Percentiles rank a stretch among this genome's conserved stretches.
Conservation (phyloP, 176 grass and related monocot genomes). For the Chrysopogon serrulatus region DNA sequence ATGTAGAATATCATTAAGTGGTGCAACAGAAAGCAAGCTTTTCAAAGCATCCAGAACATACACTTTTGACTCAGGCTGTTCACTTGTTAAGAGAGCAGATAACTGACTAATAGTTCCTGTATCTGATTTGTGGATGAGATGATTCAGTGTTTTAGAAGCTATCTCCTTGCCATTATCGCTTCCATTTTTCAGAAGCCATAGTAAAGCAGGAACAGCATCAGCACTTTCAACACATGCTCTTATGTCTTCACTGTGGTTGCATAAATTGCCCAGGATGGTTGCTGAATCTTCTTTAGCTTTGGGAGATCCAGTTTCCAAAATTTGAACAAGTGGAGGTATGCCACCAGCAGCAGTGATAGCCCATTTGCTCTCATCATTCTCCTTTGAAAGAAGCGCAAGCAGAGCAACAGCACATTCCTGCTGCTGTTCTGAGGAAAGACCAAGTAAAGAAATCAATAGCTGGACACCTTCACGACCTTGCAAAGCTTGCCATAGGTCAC, state of each 20-base stretch:
- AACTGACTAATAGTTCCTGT: slow-evolving; percentile 97
- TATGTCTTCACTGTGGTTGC: slow-evolving; percentile 99
- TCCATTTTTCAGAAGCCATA: slow-evolving; percentile 99
- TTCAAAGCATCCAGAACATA: slow-evolving; percentile 95
- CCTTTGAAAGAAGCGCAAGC: slow-evolving; percentile 88
- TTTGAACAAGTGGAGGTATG: slow-evolving; percentile 99
- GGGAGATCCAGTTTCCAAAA: slow-evolving; percentile 92
- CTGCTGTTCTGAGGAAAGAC: slow-evolving; percentile 98
- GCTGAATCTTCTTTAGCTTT: slow-evolving; percentile 99
- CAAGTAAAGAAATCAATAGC: slow-evolving; percentile 95
- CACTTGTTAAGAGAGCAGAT: slow-evolving; percentile 92
- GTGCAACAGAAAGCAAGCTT: slow-evolving; percentile 97
- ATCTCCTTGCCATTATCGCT: slow-evolving; percentile 99
- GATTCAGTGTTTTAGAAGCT: slow-evolving; percentile 97
- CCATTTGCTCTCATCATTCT: slow-evolving; percentile 99
- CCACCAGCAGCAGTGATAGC: slow-evolving; percentile 99
- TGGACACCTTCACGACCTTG: slow-evolving; percentile 99
- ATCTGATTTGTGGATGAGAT: slow-evolving; percentile 98
- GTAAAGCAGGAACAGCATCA: slow-evolving; percentile 97
- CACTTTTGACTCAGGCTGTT: slow-evolving; percentile 95
- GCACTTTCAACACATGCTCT: slow-evolving; percentile 98
- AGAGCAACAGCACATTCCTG: slow-evolving; percentile 99
- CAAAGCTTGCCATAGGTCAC: slow-evolving; percentile 92
- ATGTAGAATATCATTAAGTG: slow-evolving; percentile 89
- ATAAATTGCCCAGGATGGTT: slow-evolving; percentile 96